A percentile compares a stretch with the other conserved stretches of the same genome.
Conservation (phyloP, 192 early-diverging fungal genomes). For the Oehlia diaphana region DNA sequence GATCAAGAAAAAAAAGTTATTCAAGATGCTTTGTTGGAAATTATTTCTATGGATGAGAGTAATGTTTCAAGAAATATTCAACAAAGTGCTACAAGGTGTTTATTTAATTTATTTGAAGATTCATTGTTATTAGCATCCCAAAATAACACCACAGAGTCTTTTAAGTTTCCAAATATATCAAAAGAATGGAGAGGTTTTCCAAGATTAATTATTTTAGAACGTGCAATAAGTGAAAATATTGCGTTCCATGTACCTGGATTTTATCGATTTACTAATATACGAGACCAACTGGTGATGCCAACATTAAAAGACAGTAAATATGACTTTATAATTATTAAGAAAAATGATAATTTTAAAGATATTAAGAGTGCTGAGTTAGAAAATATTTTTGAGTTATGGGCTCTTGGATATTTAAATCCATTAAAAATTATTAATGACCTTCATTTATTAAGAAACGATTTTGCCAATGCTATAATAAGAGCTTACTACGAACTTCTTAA, state of each 20-base stretch:
- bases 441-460: background rate
- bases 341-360: background rate
- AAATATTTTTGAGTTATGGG: background rate
- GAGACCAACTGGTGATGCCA: background rate
- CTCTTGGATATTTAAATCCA: too few relatives aligned
- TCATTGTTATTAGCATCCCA: background rate
- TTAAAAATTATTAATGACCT: too few relatives aligned
- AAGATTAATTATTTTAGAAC: conserved; percentile 19
- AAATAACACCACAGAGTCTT: background rate
- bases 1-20: conserved; percentile 14
- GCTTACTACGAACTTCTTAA: background rate
- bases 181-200: conserved; percentile 11
- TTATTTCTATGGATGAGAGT: background rate
- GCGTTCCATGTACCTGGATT: conserved; percentile 30
- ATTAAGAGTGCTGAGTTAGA: background rate
- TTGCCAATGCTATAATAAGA: background rate
- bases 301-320: background rate
- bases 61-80: background rate
- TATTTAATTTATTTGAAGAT: too few relatives aligned
- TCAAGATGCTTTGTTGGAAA: conserved; percentile 4
- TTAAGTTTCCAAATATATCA: background rate
- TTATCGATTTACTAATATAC: conserved; percentile 23
- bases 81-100: background rate
- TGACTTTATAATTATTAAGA: too few relatives aligned
- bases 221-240: conserved; percentile 26